A percentile compares a stretch with the other conserved stretches of the same genome.
These are phyloP conservation scores for Solanum lycopersicoides DNA, from an alignment of 257 asterid species.

Conservation along the genomic window DNA sequence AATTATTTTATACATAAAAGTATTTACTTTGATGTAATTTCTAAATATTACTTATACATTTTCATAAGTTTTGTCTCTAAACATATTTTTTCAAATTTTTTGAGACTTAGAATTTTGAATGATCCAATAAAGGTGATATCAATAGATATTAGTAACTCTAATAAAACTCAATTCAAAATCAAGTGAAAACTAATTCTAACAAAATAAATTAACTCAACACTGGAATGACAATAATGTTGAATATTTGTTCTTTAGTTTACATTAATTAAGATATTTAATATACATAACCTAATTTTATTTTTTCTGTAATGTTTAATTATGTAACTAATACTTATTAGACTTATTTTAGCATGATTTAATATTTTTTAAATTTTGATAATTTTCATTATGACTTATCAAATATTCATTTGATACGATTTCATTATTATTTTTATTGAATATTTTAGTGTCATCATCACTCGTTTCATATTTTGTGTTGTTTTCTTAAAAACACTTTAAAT, in stretches of 20 bases:
- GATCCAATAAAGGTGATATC: not conserved
- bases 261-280: not conserved
- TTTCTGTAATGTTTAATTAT: not conserved
- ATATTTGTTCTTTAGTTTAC: not conserved
- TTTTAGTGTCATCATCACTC: no score
- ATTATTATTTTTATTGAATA: no score
- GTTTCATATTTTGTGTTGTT: not conserved
- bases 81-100: not conserved
- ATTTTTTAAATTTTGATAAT: no score
- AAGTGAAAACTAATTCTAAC: not conserved
- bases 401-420: no score
- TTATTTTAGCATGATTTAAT: not conserved
- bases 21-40: not conserved
- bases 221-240: not conserved
- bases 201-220: not conserved
- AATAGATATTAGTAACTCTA: not conserved
- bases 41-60: not conserved
- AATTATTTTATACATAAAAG: no score
- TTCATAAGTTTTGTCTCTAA: not conserved
- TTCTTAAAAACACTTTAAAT: not conserved
- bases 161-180: not conserved
- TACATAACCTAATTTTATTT: no score
- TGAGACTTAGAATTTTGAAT: not conserved
- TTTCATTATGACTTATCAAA: not conserved
- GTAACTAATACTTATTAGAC: not conserved